Evolutionary conservation across 225 moss, liverwort and hornwort genomes (phyloP).

Genomic region (Marchantia polymorpha): DNA sequence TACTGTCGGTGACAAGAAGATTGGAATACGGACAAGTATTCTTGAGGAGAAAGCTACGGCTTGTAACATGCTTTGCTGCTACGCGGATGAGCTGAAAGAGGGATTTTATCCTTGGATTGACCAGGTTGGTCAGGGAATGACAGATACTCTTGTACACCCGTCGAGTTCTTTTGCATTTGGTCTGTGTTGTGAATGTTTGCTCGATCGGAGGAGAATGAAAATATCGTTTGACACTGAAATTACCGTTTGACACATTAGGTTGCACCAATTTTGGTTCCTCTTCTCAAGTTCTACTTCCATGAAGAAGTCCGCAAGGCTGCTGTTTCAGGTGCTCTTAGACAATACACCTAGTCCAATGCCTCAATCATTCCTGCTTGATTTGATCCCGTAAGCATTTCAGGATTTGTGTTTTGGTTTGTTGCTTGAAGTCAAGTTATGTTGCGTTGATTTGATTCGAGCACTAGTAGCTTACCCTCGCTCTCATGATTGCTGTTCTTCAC

Average conservation of each 20-base stretch:
- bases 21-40: constrained; percentile 95
- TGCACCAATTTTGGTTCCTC: constrained; percentile 90
- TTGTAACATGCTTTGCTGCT: constrained; percentile 99
- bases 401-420: too few species aligned
- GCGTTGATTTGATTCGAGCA: background rate
- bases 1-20: constrained; percentile 98
- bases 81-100: constrained; percentile 98
- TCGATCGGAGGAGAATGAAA: background rate
- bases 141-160: too few species aligned
- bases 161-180: too few species aligned
- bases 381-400: too few species aligned
- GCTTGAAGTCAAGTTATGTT: background rate
- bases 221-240: background rate
- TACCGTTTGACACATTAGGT: constrained; percentile 46
- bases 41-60: constrained; percentile 99
- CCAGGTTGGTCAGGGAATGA: constrained; percentile 50
- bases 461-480: background rate
- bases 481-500: too few species aligned
- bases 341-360: background rate
- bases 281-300: constrained; percentile 94
- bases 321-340: constrained; percentile 64
- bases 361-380: background rate
- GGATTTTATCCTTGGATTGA: constrained; percentile 99
- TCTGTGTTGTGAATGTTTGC: background rate
- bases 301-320: constrained; percentile 99